A percentile compares a stretch with the other conserved stretches of the same genome.
Evolutionary conservation across 176 grass and related monocot species (phyloP).

Genomic region (Luzula sylvatica): DNA sequence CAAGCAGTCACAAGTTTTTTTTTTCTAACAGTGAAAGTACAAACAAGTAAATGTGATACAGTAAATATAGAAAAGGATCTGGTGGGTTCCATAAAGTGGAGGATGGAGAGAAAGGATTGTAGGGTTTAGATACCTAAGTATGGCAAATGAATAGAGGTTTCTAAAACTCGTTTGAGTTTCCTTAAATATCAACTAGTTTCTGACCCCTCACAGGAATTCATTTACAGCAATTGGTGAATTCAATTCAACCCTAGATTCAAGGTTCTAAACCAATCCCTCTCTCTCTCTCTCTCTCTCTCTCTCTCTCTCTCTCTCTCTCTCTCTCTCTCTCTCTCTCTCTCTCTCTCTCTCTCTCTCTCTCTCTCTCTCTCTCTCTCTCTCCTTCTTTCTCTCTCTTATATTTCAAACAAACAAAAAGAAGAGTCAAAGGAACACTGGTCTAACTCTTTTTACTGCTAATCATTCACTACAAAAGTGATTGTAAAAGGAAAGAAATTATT

Average conservation of each 20-base stretch:
- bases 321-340: constrained; percentile 21
- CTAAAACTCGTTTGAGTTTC: constrained; percentile 65
- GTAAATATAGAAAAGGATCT: constrained; percentile 30
- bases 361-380: constrained; percentile 22
- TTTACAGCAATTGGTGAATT: constrained; percentile 47
- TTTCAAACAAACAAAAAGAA: constrained; percentile 2
- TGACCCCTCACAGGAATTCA: constrained; percentile 59
- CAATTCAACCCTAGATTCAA: constrained; percentile 9
- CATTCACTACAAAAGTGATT: constrained; percentile 11
- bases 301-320: constrained; percentile 22
- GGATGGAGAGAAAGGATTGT: constrained; percentile 32
- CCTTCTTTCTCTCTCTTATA: constrained; percentile 23
- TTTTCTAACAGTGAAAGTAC: constrained; percentile 23
- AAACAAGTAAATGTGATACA: background rate
- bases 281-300: constrained; percentile 8
- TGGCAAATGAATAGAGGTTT: constrained; percentile 85
- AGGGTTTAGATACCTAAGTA: constrained; percentile 28
- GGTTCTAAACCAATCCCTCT: constrained; percentile 38
- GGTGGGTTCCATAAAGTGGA: constrained; percentile 28
- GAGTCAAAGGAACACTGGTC: background rate
- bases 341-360: constrained; percentile 8
- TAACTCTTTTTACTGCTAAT: constrained; percentile 9
- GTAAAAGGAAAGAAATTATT: constrained; percentile 8
- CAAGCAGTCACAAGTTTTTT: constrained; percentile 20
- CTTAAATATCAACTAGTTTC: constrained; percentile 37